phyloP scores from a whole-genome alignment of 1,284 basidiomycete species.

The Ceratobasidium sp. region DNA sequence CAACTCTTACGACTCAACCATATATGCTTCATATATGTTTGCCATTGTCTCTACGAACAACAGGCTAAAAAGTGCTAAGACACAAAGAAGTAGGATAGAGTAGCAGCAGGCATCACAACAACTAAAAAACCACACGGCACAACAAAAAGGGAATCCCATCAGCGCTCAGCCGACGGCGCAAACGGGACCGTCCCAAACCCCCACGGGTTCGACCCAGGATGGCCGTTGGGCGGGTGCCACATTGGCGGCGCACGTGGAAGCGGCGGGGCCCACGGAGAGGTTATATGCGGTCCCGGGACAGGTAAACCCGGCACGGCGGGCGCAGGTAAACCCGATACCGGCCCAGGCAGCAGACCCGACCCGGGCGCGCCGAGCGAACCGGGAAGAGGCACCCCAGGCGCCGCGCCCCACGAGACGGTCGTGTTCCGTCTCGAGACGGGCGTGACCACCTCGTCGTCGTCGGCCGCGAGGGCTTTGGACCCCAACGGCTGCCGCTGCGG shows the following conservation, averaged over 20 bases:
- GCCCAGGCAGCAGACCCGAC: background rate
- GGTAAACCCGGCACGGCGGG: background rate
- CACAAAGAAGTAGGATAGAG: background rate
- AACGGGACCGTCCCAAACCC: conserved; percentile 40
- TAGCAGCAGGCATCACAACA: background rate
- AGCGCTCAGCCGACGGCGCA: conserved; percentile 33
- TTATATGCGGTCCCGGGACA: conserved; percentile 11
- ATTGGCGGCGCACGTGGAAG: conserved; percentile 28
- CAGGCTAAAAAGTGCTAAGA: conserved; percentile 11
- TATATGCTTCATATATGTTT: conserved; percentile 13
- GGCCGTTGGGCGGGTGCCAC: conserved; percentile 34
- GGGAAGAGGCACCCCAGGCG: conserved; percentile 20
- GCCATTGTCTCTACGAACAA: conserved; percentile 17
- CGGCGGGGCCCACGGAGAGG: conserved; percentile 23
- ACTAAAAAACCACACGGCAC: background rate
- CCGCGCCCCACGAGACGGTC: conserved; percentile 35
- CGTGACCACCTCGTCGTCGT: conserved; percentile 42
- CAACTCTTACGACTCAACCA: background rate
- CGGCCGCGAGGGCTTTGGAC: conserved; percentile 42
- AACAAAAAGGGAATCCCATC: background rate
- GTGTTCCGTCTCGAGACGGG: conserved; percentile 34
- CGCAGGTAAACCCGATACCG: background rate
- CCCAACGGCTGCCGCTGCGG: conserved; percentile 29
- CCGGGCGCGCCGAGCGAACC: background rate
- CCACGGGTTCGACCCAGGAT: conserved; percentile 31